Evolutionary conservation across 176 grass and related monocot species (phyloP), one percentile per base, ranked within the genome.

Genomic region (Poa annua): DNA sequence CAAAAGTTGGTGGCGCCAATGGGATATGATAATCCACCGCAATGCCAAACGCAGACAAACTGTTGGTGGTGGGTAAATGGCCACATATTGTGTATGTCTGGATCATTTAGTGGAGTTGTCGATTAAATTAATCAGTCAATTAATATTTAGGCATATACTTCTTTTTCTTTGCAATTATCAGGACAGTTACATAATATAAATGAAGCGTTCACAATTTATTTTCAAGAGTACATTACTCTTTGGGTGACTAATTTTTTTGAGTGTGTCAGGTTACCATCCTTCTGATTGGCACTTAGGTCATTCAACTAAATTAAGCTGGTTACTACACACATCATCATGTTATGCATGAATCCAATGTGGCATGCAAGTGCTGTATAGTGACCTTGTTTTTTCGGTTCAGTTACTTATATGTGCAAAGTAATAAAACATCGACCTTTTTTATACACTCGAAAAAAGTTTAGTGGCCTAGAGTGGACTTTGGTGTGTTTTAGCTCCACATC

Each of bases 191-290:
- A 49, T 29, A 1, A 73, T 50, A 49, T 50, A 73, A 73, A 50
- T 50, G 24, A 29, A 73, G 14, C 2, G 66, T 49, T 49, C 8
- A 42, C 13, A 48, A 25, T 22, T 72, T 26, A 48, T 29, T 29
- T 73, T 50, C 22, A 73, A 73, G 70, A 73, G 42, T 72, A 45
- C 24, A 72, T 47, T 22, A 69, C 19, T 29, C 41, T 71, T 7
- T 72, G 13, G 22, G 12, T 72, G 69, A 49, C 42, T 72, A 72
- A 48, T 16, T 49, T 4, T 49, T 19, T 72, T 71, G 3, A 21
- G 20, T 70, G 41, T 42, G 66, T 44, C 5, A 32, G 22, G 44
- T 50, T 29, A 73, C 22, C 22, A 50, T 73, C 44, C 44, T 73
- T 29, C 14, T 73, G 14, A 45, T 45, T 24, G 22, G 15, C 15